These are phyloP conservation scores for Metarhizium anisopliae DNA, from an alignment of 2,329 filamentous ascomycete genomes.

Conservation along the genomic window DNA sequence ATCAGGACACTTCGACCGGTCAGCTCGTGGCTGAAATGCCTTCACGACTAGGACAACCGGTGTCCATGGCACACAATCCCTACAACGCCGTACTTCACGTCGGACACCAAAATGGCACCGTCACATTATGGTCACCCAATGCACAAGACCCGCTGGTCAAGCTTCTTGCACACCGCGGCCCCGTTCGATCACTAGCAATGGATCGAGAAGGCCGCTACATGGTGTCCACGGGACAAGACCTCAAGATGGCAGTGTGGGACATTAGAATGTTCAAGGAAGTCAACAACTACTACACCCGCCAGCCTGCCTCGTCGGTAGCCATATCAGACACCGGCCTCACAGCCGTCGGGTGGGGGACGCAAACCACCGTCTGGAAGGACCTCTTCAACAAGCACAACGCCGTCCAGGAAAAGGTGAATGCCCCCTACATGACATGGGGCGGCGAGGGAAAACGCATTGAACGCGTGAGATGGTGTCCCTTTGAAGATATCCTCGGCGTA, in stretches of 20 bases:
- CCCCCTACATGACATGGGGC: conserved; percentile 89
- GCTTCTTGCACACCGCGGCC: conserved; percentile 79
- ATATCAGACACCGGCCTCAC: conserved; percentile 86
- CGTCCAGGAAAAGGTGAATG: conserved; percentile 71
- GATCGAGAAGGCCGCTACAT: conserved; percentile 91
- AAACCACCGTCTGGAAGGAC: conserved; percentile 83
- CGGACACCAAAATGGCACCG: conserved; percentile 90
- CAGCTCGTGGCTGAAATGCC: conserved; percentile 78
- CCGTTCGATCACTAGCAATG: conserved; percentile 74
- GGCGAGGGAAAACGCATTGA: conserved; percentile 76
- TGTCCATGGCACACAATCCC: conserved; percentile 78
- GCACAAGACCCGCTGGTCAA: conserved; percentile 80
- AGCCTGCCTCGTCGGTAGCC: conserved; percentile 72
- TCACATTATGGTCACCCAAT: conserved; percentile 95
- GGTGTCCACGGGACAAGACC: conserved; percentile 85
- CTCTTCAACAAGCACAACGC: conserved; percentile 66
- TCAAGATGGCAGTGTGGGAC: conserved; percentile 92
- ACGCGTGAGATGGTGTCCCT: conserved; percentile 84
- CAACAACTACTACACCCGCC: conserved; percentile 75
- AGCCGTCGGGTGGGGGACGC: conserved; percentile 85
- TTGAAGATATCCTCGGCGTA: conserved; percentile 84
- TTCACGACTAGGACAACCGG: conserved; percentile 76
- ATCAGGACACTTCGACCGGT: conserved; percentile 91
- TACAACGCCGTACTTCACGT: conserved; percentile 88
- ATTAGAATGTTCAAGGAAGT: conserved; percentile 90